These are phyloP conservation scores for Aspergillus leporis DNA, from an alignment of 495 filamentous ascomycete species.

Conservation along the genomic window DNA sequence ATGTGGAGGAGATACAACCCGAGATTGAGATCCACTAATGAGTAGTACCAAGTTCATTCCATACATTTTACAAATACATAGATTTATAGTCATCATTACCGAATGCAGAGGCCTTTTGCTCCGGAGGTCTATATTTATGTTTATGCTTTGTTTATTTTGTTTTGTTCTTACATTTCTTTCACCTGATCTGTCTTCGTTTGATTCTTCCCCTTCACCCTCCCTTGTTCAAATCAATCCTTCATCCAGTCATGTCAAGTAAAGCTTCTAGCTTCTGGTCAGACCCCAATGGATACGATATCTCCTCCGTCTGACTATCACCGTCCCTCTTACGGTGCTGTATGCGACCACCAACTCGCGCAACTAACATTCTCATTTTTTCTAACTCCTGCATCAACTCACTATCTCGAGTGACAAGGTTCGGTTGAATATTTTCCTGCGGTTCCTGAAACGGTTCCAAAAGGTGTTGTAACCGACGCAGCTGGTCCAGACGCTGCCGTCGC, in stretches of 20 bases:
- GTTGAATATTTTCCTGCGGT: slow-evolving; percentile 62
- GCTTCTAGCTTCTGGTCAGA: slow-evolving; percentile 38
- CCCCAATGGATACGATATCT: slow-evolving; percentile 29
- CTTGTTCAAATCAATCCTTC: slow-evolving; percentile 5
- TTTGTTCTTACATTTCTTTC: background rate
- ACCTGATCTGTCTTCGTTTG: background rate
- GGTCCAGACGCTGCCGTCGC: slow-evolving; percentile 54
- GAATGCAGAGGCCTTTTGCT: background rate
- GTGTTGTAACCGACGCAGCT: slow-evolving; percentile 54
- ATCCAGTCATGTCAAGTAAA: slow-evolving; percentile 39
- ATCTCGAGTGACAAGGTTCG: slow-evolving; percentile 73
- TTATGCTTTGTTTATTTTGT: background rate
- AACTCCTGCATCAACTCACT: slow-evolving; percentile 73
- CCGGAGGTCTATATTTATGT: background rate
- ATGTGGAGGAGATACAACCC: background rate
- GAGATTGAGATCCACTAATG: slow-evolving; percentile 8
- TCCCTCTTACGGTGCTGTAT: slow-evolving; percentile 42
- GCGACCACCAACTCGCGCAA: slow-evolving; percentile 67
- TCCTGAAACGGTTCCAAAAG: slow-evolving; percentile 62
- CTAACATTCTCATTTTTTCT: slow-evolving; percentile 73
- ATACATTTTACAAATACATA: background rate
- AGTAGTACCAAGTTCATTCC: background rate
- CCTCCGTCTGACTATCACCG: slow-evolving; percentile 14
- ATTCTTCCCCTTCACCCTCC: background rate
- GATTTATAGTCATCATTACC: background rate